Conservation (phyloP, 1,284 basidiomycete genomes). For the Inonotus obliquus region DNA sequence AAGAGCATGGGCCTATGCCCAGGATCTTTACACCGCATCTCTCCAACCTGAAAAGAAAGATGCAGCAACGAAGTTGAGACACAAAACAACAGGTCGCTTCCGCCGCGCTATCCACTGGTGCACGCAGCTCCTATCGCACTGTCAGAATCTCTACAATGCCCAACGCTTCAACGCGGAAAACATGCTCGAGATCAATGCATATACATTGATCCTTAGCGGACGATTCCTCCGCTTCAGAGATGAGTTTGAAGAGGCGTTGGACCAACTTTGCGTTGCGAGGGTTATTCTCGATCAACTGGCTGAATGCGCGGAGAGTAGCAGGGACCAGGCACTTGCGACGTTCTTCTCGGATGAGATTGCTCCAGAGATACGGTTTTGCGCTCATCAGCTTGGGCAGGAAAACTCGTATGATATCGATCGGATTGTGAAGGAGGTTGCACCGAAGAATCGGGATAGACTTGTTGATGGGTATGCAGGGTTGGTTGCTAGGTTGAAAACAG, state of each 20-base stretch:
- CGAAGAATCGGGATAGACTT: conserved; percentile 53
- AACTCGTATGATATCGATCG: conserved; percentile 82
- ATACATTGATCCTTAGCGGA: conserved; percentile 69
- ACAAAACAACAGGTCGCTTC: conserved; percentile 77
- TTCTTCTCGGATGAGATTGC: conserved; percentile 85
- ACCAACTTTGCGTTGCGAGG: conserved; percentile 76
- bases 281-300: conserved; percentile 73
- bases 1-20: conserved; percentile 87
- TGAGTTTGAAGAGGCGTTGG: conserved; percentile 75
- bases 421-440: conserved; percentile 70
- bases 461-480: conserved; percentile 65
- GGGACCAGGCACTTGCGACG: conserved; percentile 85
- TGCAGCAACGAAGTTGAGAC: conserved; percentile 54
- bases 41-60: conserved; percentile 49
- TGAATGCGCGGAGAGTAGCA: conserved; percentile 65
- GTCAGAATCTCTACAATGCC: conserved; percentile 55
- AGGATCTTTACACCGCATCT: conserved; percentile 65
- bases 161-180: conserved; percentile 50
- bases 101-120: conserved; percentile 84
- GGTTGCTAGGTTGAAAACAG: conserved; percentile 45
- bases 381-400: conserved; percentile 75
- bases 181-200: conserved; percentile 59
- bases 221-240: conserved; percentile 71
- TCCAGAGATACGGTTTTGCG: conserved; percentile 89
- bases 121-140: conserved; percentile 71